Conservation (phyloP, 2,329 filamentous ascomycete genomes). For the Phyllosticta ampelicida region DNA sequence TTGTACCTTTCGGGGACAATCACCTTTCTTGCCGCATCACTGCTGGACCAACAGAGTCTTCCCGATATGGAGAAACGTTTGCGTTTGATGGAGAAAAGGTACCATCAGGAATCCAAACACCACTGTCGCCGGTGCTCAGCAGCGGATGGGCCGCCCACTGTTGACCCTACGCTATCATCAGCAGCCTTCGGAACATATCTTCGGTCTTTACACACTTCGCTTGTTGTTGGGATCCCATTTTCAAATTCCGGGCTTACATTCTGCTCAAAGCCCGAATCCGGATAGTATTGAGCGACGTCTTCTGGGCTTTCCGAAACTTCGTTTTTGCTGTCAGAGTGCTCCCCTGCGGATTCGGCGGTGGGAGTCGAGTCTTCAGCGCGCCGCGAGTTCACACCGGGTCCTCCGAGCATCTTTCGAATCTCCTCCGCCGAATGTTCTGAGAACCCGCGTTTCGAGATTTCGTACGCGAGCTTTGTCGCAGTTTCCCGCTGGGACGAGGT, state of each 20-base stretch:
- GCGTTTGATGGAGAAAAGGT: conserved; percentile 7
- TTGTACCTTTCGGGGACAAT: neutral
- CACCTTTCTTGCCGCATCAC: conserved; percentile 6
- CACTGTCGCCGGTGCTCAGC: conserved; percentile 5
- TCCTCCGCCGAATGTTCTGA: conserved; percentile 27
- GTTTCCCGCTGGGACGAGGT: conserved; percentile 25
- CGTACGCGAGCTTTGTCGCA: conserved; percentile 25
- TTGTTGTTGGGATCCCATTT: conserved; percentile 3
- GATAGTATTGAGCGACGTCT: neutral
- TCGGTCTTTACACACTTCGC: conserved; percentile 1
- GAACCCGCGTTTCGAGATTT: conserved; percentile 28
- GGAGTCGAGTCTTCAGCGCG: neutral
- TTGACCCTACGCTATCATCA: conserved; percentile 2
- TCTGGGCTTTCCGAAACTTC: neutral
- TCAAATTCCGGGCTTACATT: conserved; percentile 1
- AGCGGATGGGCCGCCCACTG: conserved; percentile 5
- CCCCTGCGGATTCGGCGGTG: neutral
- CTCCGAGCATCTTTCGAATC: conserved; percentile 26
- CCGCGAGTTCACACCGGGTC: neutral
- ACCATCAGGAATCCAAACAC: conserved; percentile 7
- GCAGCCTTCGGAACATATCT: neutral
- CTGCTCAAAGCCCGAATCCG: conserved; percentile 3
- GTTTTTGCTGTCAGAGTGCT: neutral
- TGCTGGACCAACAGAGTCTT: conserved; percentile 5
- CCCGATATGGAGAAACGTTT: conserved; percentile 2